phyloP scores from a whole-genome alignment of 306 rosid genomes.

The Cyamopsis tetragonoloba region DNA sequence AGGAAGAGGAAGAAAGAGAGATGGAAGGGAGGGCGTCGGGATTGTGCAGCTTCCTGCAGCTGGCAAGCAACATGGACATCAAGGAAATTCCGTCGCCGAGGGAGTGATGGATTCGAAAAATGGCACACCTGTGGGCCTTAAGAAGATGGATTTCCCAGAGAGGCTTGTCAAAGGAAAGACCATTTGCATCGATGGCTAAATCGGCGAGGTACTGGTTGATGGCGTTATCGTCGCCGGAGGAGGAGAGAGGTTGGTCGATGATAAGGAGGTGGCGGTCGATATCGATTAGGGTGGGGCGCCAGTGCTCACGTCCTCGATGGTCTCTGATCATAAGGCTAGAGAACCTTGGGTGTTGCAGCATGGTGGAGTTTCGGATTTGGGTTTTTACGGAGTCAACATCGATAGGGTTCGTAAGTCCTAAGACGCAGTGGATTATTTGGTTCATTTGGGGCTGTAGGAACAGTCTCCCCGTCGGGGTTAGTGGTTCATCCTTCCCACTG shows the following conservation, averaged over 20 bases:
- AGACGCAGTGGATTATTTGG: constrained; percentile 58
- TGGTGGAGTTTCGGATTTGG: constrained; percentile 31
- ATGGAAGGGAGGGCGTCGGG: constrained; percentile 38
- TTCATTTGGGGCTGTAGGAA: constrained; percentile 55
- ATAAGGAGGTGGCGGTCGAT: constrained; percentile 44
- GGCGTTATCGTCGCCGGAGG: constrained; percentile 25
- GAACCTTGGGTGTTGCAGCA: constrained; percentile 67
- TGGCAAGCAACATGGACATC: constrained; percentile 66
- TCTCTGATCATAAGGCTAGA: constrained; percentile 62
- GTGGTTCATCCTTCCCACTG: constrained; percentile 48
- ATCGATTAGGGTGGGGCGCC: constrained; percentile 60
- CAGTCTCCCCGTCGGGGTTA: constrained; percentile 74
- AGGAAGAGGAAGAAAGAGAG: not conserved
- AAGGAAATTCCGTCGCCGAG: constrained; percentile 85
- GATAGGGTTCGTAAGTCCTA: constrained; percentile 54
- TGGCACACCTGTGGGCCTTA: constrained; percentile 46
- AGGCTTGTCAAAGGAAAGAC: constrained; percentile 56
- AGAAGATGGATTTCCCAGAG: constrained; percentile 84
- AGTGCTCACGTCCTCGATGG: constrained; percentile 56
- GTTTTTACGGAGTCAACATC: constrained; percentile 40
- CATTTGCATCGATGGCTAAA: constrained; percentile 22
- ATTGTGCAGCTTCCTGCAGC: constrained; percentile 46
- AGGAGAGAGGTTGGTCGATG: constrained; percentile 24
- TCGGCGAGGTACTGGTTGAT: constrained; percentile 58
- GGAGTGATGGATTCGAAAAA: constrained; percentile 71